Evolutionary conservation across 2,329 filamentous ascomycete species (phyloP).

Genomic region (Xylaria sp.): DNA sequence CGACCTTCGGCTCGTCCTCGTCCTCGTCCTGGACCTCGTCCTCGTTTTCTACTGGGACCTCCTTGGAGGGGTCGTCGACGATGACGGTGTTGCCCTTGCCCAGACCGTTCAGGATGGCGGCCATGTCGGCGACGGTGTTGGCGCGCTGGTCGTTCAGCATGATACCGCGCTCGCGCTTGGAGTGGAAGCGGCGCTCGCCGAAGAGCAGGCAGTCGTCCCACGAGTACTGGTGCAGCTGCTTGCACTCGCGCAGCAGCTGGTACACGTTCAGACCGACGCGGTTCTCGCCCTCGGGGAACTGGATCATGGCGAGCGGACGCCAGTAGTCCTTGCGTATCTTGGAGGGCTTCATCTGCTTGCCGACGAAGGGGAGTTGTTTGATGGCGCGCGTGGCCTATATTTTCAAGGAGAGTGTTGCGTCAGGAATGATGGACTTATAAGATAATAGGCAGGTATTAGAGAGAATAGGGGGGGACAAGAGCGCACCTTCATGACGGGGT

Average conservation of each 20-base stretch:
- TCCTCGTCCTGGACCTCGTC: neutral
- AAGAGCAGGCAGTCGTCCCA: constrained; percentile 49
- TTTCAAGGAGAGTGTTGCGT: neutral
- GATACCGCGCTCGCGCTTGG: constrained; percentile 42
- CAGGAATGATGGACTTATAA: neutral
- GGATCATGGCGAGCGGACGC: constrained; percentile 55
- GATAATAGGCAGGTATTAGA: no score
- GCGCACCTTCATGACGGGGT: constrained; percentile 42
- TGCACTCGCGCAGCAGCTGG: constrained; percentile 61
- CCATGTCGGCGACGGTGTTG: constrained; percentile 60
- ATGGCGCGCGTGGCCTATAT: constrained; percentile 25
- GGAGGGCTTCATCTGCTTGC: constrained; percentile 60
- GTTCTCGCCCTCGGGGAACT: constrained; percentile 49
- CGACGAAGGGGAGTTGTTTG: constrained; percentile 49
- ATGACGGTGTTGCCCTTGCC: constrained; percentile 49
- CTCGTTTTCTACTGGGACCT: neutral
- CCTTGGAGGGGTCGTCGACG: constrained; percentile 16
- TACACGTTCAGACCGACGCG: constrained; percentile 54
- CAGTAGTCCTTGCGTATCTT: constrained; percentile 64
- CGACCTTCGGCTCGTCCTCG: neutral
- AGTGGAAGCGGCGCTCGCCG: constrained; percentile 33
- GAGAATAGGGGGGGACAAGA: neutral
- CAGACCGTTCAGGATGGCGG: constrained; percentile 48
- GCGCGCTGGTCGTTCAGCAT: constrained; percentile 56
- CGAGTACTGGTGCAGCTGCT: constrained; percentile 55